Evolutionary conservation across 2,329 filamentous ascomycete species (phyloP).

Genomic region (Exophiala mesophila): DNA sequence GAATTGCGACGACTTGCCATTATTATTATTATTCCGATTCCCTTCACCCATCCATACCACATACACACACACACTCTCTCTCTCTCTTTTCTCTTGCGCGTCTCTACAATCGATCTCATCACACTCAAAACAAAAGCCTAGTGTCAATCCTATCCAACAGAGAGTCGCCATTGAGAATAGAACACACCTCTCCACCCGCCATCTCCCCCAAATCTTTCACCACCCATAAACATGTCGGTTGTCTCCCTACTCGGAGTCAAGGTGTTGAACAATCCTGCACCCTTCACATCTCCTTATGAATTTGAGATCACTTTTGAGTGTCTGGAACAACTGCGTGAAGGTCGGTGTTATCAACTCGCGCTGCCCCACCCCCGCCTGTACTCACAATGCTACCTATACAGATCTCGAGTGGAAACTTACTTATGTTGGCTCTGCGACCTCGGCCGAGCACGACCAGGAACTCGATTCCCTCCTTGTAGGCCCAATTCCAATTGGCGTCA

Average conservation of each 20-base stretch:
- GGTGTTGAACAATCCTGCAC: constrained; percentile 93
- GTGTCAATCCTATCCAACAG: too few relatives aligned
- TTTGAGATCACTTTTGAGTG: constrained; percentile 99
- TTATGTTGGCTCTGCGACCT: constrained; percentile 96
- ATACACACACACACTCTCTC: too few relatives aligned
- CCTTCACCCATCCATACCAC: too few relatives aligned
- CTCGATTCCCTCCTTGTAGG: constrained; percentile 95
- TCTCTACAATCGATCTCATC: too few relatives aligned
- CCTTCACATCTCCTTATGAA: constrained; percentile 87
- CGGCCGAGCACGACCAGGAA: constrained; percentile 95
- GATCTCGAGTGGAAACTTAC: constrained; percentile 99
- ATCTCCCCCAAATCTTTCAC: too few relatives aligned
- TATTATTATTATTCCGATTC: too few relatives aligned
- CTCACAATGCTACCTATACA: constrained; percentile 35
- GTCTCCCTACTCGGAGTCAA: constrained; percentile 93
- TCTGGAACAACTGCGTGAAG: constrained; percentile 88
- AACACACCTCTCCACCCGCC: too few relatives aligned
- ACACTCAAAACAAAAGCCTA: background rate
- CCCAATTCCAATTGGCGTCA: constrained; percentile 94
- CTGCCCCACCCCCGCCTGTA: too few relatives aligned
- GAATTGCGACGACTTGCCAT: too few relatives aligned
- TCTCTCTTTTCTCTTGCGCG: too few relatives aligned
- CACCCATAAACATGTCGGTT: constrained; percentile 68
- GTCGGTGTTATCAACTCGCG: too few relatives aligned
- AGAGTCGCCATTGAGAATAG: too few relatives aligned